Evolutionary conservation across 305 asterid species (phyloP).

Genomic region (Striga hermonthica): DNA sequence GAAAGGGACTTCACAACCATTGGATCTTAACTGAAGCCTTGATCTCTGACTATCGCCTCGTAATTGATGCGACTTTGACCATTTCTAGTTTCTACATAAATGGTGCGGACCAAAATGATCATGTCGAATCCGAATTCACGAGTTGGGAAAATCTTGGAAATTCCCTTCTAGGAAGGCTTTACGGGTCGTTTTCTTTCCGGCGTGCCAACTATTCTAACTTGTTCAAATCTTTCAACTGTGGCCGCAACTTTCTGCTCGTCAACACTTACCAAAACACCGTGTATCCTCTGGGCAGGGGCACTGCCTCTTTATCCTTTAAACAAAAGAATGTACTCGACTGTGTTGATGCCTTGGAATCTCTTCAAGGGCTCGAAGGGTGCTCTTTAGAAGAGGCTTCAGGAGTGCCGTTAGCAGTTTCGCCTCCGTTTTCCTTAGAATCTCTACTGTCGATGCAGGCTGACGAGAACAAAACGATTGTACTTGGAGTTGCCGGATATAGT

Average conservation of each 20-base stretch:
- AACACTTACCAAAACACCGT: constrained; percentile 49
- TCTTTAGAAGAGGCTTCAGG: constrained; percentile 33
- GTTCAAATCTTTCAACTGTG: constrained; percentile 48
- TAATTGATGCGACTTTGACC: constrained; percentile 71
- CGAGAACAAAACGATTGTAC: constrained; percentile 59
- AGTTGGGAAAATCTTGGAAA: constrained; percentile 66
- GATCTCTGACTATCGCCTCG: constrained; percentile 69
- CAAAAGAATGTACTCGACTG: constrained; percentile 44
- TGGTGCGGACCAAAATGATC: constrained; percentile 33
- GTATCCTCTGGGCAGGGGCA: constrained; percentile 40
- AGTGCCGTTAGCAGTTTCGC: constrained; percentile 37
- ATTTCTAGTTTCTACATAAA: constrained; percentile 52
- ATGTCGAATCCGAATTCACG: constrained; percentile 29
- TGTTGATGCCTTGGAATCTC: constrained; percentile 39
- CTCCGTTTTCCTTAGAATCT: constrained; percentile 57
- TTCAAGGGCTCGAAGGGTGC: constrained; percentile 41
- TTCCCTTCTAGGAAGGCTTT: constrained; percentile 56
- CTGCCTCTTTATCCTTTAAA: constrained; percentile 31
- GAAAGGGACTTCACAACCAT: constrained; percentile 68
- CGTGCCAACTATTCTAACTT: constrained; percentile 50
- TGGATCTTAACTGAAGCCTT: constrained; percentile 84
- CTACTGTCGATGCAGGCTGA: constrained; percentile 58
- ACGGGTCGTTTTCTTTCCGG: constrained; percentile 77
- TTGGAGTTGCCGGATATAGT: constrained; percentile 85
- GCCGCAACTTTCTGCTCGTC: constrained; percentile 42